These are phyloP conservation scores for Salvia splendens DNA, from an alignment of 257 asterid genomes.

Conservation along the genomic window DNA sequence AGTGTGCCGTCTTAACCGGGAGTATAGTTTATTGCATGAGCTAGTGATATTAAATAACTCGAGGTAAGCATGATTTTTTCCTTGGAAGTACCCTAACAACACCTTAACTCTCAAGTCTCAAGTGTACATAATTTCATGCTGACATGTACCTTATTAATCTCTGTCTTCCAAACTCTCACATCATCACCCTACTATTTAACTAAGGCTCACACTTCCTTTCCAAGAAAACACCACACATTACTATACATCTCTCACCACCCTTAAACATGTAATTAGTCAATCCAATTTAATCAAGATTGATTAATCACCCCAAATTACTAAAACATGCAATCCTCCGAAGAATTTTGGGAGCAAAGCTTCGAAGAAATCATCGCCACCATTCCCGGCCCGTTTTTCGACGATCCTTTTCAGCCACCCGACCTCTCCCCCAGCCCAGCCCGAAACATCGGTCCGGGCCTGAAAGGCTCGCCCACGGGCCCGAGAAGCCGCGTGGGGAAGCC, in stretches of 20 bases:
- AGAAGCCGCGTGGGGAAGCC: constrained; percentile 32
- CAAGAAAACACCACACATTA: background rate
- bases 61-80: constrained; percentile 25
- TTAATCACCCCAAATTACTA: background rate
- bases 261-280: background rate
- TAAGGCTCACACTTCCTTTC: constrained; percentile 21
- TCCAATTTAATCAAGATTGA: background rate
- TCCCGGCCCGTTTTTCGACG: constrained; percentile 26
- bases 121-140: background rate
- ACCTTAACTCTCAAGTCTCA: background rate
- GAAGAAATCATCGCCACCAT: constrained; percentile 20
- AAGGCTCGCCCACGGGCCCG: constrained; percentile 10
- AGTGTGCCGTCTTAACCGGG: too few relatives aligned
- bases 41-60: background rate
- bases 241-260: background rate
- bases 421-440: background rate
- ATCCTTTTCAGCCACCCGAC: background rate
- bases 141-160: background rate
- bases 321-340: constrained; percentile 35
- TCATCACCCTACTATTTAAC: background rate
- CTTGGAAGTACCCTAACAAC: background rate
- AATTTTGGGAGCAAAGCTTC: constrained; percentile 31
- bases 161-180: constrained; percentile 10
- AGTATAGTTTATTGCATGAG: too few relatives aligned
- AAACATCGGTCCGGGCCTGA: constrained; percentile 2